Evolutionary conservation across 495 filamentous ascomycete species (phyloP).

Genomic region (Xylaria nigripes): DNA sequence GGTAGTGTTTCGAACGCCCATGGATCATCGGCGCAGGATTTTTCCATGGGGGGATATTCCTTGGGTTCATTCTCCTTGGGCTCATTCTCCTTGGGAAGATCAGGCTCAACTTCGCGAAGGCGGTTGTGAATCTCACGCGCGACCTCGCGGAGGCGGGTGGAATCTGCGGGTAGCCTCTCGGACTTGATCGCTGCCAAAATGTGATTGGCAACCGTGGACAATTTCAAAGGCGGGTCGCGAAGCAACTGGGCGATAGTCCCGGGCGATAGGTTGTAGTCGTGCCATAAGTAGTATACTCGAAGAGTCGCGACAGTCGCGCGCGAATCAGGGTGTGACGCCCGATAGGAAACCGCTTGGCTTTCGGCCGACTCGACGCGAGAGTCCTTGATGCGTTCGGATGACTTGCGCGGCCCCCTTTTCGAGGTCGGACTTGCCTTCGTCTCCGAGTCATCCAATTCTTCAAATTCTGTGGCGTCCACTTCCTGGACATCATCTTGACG

Average conservation of each 20-base stretch:
- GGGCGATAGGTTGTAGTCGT: slow-evolving; percentile 36
- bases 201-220: slow-evolving; percentile 42
- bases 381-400: slow-evolving; percentile 18
- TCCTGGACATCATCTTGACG: slow-evolving; percentile 11
- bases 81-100: too few species aligned
- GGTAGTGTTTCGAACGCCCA: too few species aligned
- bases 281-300: slow-evolving; percentile 56
- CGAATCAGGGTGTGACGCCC: slow-evolving; percentile 15
- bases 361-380: slow-evolving; percentile 31
- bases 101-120: neutral
- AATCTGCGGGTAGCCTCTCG: slow-evolving; percentile 36
- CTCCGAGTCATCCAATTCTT: too few species aligned
- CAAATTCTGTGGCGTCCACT: neutral
- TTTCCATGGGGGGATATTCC: too few species aligned
- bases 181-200: slow-evolving; percentile 35
- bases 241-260: slow-evolving; percentile 41
- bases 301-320: slow-evolving; percentile 31
- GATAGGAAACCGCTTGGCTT: slow-evolving; percentile 25
- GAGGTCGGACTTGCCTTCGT: too few species aligned
- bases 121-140: slow-evolving; percentile 8
- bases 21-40: too few species aligned
- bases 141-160: slow-evolving; percentile 28
- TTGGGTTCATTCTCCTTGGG: too few species aligned
- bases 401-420: neutral
- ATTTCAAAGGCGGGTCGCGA: slow-evolving; percentile 48